Evolutionary conservation across 1,139 yeast species (phyloP), one percentile per base, ranked within the genome.

Genomic region (Kodamaea alishanica): DNA sequence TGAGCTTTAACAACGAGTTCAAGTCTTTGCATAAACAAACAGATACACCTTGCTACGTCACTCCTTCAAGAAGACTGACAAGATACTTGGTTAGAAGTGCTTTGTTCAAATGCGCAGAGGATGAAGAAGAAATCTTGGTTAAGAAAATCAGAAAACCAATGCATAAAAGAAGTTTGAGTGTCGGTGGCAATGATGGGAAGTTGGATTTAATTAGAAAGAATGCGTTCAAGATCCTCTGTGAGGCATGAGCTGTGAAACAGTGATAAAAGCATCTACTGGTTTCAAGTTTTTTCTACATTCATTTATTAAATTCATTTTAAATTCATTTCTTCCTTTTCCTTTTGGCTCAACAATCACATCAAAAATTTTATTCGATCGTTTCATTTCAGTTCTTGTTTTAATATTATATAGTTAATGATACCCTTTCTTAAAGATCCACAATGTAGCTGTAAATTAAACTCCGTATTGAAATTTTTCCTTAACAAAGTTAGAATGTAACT

Each of bases 161-260:
- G 41, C 67, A 66, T 42, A 58, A 55, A 35, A 55, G 75, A 41
- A 61, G 73, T 8, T 48, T 61, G 47, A 67, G 73, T 22, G 67
- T 67, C 30, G 75, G 74, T 4, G 63, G 58, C 37, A 70, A 70
- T 47, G 67, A 61, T 32, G 52, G 66, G 32, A 70, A 69, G 47
- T 52, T 56, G 35, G 52, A 51, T 31, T 58, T 70, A 38, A 63
- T 70, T 27, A 58, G 54, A 37, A 68, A 67, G 49, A 64, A 60
- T 47, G 49, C 46, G 31, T 60, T 61, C 38, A 45, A 48, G 29
- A 52, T 61, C 32, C 45, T 51, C 36, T 41, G 28, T 10, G 28
- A 10, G 10, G 28, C 28, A 15, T 15, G 4, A 15, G 20, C 20
- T 15, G 20, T 15, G 20, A 15, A 15, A 15, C 20, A 15, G 20